Conservation (phyloP, 306 rosid genomes). For the Purshia tridentata region DNA sequence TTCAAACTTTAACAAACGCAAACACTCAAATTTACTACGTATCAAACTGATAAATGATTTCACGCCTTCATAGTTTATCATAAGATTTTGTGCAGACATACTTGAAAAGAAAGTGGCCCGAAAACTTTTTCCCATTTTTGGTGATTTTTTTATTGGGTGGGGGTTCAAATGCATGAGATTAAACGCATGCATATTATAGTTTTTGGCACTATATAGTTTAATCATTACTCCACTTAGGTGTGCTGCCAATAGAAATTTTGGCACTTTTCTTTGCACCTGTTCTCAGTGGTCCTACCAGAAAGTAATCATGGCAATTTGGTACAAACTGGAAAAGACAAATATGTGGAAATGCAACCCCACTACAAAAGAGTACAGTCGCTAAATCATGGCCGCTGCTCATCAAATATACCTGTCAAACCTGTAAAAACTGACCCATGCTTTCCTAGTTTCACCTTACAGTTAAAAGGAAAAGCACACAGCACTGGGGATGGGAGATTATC, state of each 20-base stretch:
- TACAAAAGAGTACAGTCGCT: constrained; percentile 1
- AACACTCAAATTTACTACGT: neutral
- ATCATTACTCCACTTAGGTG: neutral
- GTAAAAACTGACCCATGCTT: constrained; percentile 20
- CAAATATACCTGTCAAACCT: constrained; percentile 24
- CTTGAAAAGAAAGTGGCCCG: no score
- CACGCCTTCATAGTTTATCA: neutral
- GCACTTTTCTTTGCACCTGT: neutral
- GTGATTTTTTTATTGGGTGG: neutral
- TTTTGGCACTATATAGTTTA: neutral
- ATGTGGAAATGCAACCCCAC: neutral
- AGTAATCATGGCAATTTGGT: neutral
- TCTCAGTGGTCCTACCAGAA: constrained; percentile 2
- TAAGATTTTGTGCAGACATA: no score
- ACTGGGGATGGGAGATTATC: neutral
- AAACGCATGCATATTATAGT: neutral
- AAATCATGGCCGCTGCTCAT: constrained; percentile 22
- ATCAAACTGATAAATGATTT: no score
- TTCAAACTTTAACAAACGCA: neutral
- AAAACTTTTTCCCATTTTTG: no score
- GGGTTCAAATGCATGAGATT: constrained; percentile 16
- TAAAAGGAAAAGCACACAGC: constrained; percentile 18
- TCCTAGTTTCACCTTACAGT: constrained; percentile 12
- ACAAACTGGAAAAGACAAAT: neutral
- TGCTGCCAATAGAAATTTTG: neutral